These are phyloP conservation scores for Eimeria necatrix DNA, from an alignment of 169 alveolate species.

Conservation along the genomic window DNA sequence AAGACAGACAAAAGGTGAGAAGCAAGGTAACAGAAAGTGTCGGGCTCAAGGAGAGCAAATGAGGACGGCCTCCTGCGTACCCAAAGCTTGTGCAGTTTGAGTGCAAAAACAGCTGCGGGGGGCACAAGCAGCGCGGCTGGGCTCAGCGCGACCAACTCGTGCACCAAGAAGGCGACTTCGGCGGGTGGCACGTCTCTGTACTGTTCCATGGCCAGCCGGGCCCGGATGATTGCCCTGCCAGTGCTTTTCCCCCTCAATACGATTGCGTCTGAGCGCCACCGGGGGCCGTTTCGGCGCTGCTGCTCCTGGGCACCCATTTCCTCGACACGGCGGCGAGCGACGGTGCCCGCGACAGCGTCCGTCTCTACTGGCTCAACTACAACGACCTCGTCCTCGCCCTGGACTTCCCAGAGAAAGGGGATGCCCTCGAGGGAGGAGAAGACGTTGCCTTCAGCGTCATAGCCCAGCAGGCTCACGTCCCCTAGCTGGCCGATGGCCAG, in stretches of 20 bases:
- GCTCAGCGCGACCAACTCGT: slow-evolving; percentile 46
- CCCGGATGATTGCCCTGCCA: slow-evolving; percentile 29
- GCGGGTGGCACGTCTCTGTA: slow-evolving; percentile 37
- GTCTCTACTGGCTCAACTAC: slow-evolving; percentile 39
- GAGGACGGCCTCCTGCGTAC: neutral
- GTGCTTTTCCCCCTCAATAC: slow-evolving; percentile 59
- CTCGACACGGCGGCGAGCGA: slow-evolving; percentile 64
- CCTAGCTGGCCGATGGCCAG: slow-evolving; percentile 76
- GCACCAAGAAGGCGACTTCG: slow-evolving; percentile 45
- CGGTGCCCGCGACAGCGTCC: slow-evolving; percentile 77
- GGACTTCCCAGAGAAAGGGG: slow-evolving; percentile 62
- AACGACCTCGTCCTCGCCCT: slow-evolving; percentile 31
- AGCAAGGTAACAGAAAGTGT: no score
- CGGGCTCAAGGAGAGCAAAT: neutral
- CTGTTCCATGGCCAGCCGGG: slow-evolving; percentile 13
- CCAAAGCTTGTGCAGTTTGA: slow-evolving; percentile 50
- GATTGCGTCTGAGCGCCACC: slow-evolving; percentile 58
- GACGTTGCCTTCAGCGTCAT: slow-evolving; percentile 77
- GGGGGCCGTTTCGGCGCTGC: neutral
- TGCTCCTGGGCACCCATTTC: slow-evolving; percentile 10
- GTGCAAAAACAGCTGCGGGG: slow-evolving; percentile 48
- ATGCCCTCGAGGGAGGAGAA: slow-evolving; percentile 67
- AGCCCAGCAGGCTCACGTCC: slow-evolving; percentile 71
- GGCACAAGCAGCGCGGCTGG: slow-evolving; percentile 62
- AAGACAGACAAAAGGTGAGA: no score